These are phyloP conservation scores for Nannizziopsis barbatae DNA, from an alignment of 2,329 filamentous ascomycete genomes.

Conservation along the genomic window DNA sequence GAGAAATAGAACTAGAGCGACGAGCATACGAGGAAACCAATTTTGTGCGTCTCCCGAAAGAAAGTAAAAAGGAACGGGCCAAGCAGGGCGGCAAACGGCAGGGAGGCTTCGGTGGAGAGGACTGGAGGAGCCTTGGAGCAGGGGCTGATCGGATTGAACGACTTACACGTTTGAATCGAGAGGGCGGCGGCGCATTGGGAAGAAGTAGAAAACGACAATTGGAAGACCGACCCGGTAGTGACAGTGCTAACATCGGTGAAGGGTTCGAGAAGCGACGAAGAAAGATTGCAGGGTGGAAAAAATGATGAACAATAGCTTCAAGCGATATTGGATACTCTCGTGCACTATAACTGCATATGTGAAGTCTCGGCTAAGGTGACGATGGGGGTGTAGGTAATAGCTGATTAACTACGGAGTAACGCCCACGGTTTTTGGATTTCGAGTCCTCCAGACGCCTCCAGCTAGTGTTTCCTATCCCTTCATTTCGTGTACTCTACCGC, in stretches of 20 bases:
- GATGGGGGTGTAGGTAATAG: no score
- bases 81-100: slow-evolving; percentile 44
- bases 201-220: slow-evolving; percentile 73
- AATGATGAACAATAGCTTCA: slow-evolving; percentile 14
- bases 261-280: slow-evolving; percentile 36
- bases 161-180: slow-evolving; percentile 60
- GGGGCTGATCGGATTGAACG: slow-evolving; percentile 77
- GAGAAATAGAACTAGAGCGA: slow-evolving; percentile 65
- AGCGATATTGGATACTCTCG: no score
- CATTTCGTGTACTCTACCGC: no score
- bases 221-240: slow-evolving; percentile 61
- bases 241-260: slow-evolving; percentile 54
- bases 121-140: slow-evolving; percentile 77
- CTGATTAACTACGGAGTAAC: no score
- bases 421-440: no score
- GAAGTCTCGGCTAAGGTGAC: no score
- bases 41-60: slow-evolving; percentile 73
- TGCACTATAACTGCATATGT: no score
- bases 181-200: slow-evolving; percentile 51
- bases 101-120: slow-evolving; percentile 74
- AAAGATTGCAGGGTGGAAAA: slow-evolving; percentile 35
- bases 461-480: no score
- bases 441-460: no score
- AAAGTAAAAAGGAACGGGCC: slow-evolving; percentile 74
- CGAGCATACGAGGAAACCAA: slow-evolving; percentile 85